Base-by-base conservation (phyloP, 441 rosid species). In the Erodium moschatum region DNA sequence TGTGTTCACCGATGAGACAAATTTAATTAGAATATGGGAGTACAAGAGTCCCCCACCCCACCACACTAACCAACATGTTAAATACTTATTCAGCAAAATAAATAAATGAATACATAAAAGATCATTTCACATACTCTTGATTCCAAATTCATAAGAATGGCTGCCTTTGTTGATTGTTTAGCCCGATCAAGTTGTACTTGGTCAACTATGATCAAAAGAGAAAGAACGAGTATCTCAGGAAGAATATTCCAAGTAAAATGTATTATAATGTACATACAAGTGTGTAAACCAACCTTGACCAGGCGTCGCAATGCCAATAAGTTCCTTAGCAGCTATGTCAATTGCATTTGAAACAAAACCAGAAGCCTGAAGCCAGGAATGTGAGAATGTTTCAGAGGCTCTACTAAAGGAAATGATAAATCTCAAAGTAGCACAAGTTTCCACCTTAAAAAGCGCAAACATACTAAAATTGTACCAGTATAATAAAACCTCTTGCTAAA, bases 61-160 rank as follows among this genome's bases (percentile, higher is more conserved):
- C 46, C 46, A 2, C 12, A 40, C 12, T 40, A 12, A 40, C 46
- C 46, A 40, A 33, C 21, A 19, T 38, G 31, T 29, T 29, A 13
- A 18, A 33, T 12, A 24, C 15, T 27, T 9, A 54, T 56, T 68
- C n/a, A 21, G 18, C 9, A 27, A 11, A 29, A 18, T 5, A 54
- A 6, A 9, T 13, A 68, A 19, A 38, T 6, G 33, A 16, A 10
- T n/a, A 38, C 19, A 69, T 29, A 69, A 20, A 40, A 68, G 27
- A 70, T 16, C n/a, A 42, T 5, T 62, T 66, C 42, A 38, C 70
- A 38, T 74, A 74, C 77, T 21, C 77, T 64, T 20, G 71, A 74
- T 69, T 74, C 77, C 70, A 74, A 54, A 67, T 70, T 74, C 77
- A 74, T 74, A 16, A 74, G 61, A 35, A 74, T 73, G n/a, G 73